These are phyloP conservation scores for Zychaea mexicana DNA, from an alignment of 371 early-diverging fungal species.

Conservation along the genomic window DNA sequence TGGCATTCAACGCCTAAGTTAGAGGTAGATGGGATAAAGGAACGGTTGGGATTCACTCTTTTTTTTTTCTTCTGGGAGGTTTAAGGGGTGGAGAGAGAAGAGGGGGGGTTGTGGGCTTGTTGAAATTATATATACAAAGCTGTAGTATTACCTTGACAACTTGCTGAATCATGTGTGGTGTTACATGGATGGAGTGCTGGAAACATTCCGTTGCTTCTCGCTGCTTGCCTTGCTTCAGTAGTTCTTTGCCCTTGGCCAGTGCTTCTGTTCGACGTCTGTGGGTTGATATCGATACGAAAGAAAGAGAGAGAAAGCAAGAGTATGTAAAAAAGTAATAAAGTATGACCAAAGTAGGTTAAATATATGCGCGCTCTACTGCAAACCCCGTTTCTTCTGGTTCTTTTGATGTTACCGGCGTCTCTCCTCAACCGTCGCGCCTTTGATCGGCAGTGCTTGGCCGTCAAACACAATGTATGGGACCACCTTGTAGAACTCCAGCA, in stretches of 20 bases:
- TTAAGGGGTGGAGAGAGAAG: not conserved
- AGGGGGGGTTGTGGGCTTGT: not conserved
- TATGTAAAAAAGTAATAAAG: not conserved
- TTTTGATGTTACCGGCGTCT: slow-evolving; percentile 53
- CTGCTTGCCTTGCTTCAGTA: slow-evolving; percentile 50
- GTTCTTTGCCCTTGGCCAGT: slow-evolving; percentile 49
- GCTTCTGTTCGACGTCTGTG: slow-evolving; percentile 59
- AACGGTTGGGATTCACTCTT: no score
- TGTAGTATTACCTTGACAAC: slow-evolving; percentile 65
- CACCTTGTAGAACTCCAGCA: slow-evolving; percentile 73
- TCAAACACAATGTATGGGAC: slow-evolving; percentile 96
- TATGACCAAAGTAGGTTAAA: not conserved
- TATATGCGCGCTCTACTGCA: slow-evolving; percentile 4
- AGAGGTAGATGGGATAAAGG: no score
- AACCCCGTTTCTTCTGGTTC: not conserved
- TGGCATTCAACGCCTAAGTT: slow-evolving; percentile 60
- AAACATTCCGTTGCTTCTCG: slow-evolving; percentile 73
- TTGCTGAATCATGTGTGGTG: slow-evolving; percentile 76
- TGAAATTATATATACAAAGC: not conserved
- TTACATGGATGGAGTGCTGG: slow-evolving; percentile 72
- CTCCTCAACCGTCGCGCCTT: slow-evolving; percentile 75
- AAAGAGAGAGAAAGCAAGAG: not conserved
- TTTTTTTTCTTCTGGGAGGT: no score
- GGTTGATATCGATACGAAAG: not conserved
- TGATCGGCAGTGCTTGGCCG: slow-evolving; percentile 90